Evolutionary conservation across 306 rosid species (phyloP).

Genomic region (Casuarina cunninghamiana): DNA sequence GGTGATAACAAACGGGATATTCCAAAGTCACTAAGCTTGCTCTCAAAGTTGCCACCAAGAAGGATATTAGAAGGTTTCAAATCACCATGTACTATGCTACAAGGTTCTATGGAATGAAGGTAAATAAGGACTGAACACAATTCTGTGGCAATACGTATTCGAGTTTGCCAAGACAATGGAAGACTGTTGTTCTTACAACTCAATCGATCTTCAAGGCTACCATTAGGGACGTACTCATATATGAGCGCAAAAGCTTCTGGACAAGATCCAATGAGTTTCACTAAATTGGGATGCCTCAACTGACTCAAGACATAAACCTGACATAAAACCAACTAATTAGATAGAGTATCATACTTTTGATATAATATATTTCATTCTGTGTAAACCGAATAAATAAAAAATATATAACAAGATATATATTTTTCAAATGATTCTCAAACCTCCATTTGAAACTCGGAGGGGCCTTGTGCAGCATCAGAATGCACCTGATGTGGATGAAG

Average conservation of each 20-base stretch:
- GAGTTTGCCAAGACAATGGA: slow-evolving; percentile 56
- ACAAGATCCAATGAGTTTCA: slow-evolving; percentile 53
- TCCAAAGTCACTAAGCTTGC: slow-evolving; percentile 62
- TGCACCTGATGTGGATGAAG: slow-evolving; percentile 52
- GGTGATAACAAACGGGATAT: slow-evolving; percentile 39
- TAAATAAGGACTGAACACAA: slow-evolving; percentile 51
- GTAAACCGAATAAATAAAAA: no score
- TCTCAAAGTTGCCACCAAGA: slow-evolving; percentile 38
- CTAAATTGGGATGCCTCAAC: slow-evolving; percentile 52
- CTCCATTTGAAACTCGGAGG: slow-evolving; percentile 62
- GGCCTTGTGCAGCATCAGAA: slow-evolving; percentile 66
- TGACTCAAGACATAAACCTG: slow-evolving; percentile 54
- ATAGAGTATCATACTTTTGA: background rate
- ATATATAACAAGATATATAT: background rate
- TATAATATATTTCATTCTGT: background rate
- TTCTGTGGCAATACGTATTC: slow-evolving; percentile 47
- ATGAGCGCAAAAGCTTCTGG: slow-evolving; percentile 46
- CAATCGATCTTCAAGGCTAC: slow-evolving; percentile 59
- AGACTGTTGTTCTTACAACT: slow-evolving; percentile 43
- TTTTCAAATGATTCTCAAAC: slow-evolving; percentile 17
- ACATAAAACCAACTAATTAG: background rate
- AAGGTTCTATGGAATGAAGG: slow-evolving; percentile 51
- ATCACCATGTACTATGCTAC: slow-evolving; percentile 52
- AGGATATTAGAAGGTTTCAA: slow-evolving; percentile 53
- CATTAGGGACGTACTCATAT: slow-evolving; percentile 52